Conservation (phyloP, 495 filamentous ascomycete species). For the Hypoxylon fragiforme region DNA sequence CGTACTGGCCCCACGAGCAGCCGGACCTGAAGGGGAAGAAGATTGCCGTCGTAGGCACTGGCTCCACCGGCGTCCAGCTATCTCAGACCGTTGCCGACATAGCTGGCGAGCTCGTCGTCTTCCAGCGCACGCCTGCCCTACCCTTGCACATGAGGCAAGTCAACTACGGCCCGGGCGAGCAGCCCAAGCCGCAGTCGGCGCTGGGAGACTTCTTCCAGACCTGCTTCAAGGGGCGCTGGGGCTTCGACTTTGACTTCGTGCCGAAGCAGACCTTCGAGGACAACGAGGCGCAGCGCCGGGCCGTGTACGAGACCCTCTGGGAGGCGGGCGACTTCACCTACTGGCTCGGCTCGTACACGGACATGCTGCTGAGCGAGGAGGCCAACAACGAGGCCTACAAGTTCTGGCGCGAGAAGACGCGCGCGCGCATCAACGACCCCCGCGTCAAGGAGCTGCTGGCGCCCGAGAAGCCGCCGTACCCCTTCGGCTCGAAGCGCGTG, state of each 20-base stretch:
- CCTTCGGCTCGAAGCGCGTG: constrained; percentile 59
- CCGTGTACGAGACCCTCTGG: constrained; percentile 53
- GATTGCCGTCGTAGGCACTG: constrained; percentile 62
- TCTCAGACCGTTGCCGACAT: constrained; percentile 48
- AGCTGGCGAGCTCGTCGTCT: constrained; percentile 49
- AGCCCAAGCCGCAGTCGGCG: constrained; percentile 44
- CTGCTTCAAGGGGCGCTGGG: constrained; percentile 44
- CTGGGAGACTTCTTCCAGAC: constrained; percentile 51
- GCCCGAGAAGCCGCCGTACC: constrained; percentile 54
- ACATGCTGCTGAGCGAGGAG: constrained; percentile 47
- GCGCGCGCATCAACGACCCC: constrained; percentile 55
- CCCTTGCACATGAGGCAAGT: constrained; percentile 56
- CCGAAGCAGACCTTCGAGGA: constrained; percentile 51
- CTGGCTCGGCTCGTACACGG: constrained; percentile 54
- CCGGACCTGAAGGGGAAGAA: constrained; percentile 54
- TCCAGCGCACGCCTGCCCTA: constrained; percentile 56
- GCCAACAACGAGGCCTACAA: constrained; percentile 56
- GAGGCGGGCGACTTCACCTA: constrained; percentile 54
- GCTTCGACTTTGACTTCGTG: constrained; percentile 48
- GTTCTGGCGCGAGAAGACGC: constrained; percentile 60
- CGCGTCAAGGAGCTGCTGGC: constrained; percentile 56
- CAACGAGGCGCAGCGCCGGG: constrained; percentile 48
- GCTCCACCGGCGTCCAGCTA: constrained; percentile 61
- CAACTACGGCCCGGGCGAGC: constrained; percentile 47
- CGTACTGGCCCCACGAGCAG: constrained; percentile 59